Percentiles rank a stretch among this genome's conserved stretches.
These are phyloP conservation scores for Termitomyces bulborhizus DNA, from an alignment of 768 basidiomycete species.

Conservation along the genomic window DNA sequence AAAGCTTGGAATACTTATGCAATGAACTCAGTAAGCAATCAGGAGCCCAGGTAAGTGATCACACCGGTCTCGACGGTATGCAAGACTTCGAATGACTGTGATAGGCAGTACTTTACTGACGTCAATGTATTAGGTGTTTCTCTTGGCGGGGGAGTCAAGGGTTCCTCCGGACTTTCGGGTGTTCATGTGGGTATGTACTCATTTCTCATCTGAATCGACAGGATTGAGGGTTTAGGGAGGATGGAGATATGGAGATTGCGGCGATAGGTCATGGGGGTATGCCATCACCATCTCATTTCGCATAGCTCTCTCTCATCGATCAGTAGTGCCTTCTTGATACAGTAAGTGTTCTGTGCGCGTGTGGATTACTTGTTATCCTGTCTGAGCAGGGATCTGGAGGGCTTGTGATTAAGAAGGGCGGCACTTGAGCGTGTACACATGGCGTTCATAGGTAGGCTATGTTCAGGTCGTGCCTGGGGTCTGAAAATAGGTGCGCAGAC, in stretches of 20 bases:
- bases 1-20: not conserved
- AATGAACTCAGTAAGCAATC: not conserved
- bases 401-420: not conserved
- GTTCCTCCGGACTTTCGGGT: not conserved
- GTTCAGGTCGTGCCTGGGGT: not conserved
- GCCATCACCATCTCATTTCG: no score
- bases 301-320: not conserved
- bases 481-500: no score
- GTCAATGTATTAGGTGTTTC: not conserved
- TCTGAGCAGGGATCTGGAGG: not conserved
- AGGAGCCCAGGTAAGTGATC: not conserved
- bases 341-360: not conserved
- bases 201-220: no score
- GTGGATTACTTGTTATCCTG: not conserved
- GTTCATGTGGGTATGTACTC: not conserved
- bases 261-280: not conserved
- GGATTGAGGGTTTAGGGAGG: not conserved
- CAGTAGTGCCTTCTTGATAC: not conserved
- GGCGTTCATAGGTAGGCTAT: no score
- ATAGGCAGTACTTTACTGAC: not conserved
- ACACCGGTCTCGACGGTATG: no score
- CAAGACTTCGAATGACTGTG: not conserved
- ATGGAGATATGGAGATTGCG: slow-evolving; percentile 2
- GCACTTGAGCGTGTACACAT: no score
- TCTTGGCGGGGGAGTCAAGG: not conserved